phyloP scores from a whole-genome alignment of 768 basidiomycete genomes.

The Macrolepiota dolichaula region DNA sequence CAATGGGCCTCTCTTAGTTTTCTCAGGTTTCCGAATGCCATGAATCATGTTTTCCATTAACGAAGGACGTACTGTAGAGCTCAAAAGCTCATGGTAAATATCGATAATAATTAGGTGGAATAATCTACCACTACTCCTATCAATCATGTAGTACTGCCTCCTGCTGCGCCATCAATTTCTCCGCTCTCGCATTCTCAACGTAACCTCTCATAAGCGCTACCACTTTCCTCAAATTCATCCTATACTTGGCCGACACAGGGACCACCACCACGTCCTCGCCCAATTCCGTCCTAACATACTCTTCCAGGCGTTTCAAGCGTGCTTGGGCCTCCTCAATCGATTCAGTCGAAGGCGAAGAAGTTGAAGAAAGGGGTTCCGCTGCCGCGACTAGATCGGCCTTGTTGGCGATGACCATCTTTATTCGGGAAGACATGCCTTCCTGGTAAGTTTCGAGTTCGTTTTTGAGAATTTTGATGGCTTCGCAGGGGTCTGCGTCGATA shows the following conservation, averaged over 20 bases:
- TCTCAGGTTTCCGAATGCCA: too few species aligned
- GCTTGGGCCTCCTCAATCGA: slow-evolving; percentile 50
- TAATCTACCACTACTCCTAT: not conserved
- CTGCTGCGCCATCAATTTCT: not conserved
- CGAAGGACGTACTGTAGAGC: too few species aligned
- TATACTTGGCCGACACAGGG: slow-evolving; percentile 82
- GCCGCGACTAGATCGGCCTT: slow-evolving; percentile 85
- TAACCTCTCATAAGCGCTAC: slow-evolving; percentile 68
- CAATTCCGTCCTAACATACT: slow-evolving; percentile 52
- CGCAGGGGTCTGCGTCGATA: slow-evolving; percentile 52
- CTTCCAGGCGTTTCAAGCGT: slow-evolving; percentile 56
- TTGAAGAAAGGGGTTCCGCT: slow-evolving; percentile 14
- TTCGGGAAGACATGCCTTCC: slow-evolving; percentile 71
- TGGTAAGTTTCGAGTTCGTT: slow-evolving; percentile 86
- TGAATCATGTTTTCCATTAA: too few species aligned
- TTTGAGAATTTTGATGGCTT: slow-evolving; percentile 66
- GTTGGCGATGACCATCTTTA: slow-evolving; percentile 85
- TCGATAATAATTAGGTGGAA: not conserved
- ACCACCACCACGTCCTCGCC: slow-evolving; percentile 60
- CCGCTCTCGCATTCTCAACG: slow-evolving; percentile 41
- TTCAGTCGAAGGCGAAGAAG: slow-evolving; percentile 30
- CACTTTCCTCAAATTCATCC: slow-evolving; percentile 71
- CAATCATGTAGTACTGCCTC: slow-evolving; percentile 18
- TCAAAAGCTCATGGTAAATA: not conserved
- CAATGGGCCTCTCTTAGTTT: too few species aligned